Evolutionary conservation across 495 filamentous ascomycete species (phyloP).

Genomic region (Daldinia caldariorum): DNA sequence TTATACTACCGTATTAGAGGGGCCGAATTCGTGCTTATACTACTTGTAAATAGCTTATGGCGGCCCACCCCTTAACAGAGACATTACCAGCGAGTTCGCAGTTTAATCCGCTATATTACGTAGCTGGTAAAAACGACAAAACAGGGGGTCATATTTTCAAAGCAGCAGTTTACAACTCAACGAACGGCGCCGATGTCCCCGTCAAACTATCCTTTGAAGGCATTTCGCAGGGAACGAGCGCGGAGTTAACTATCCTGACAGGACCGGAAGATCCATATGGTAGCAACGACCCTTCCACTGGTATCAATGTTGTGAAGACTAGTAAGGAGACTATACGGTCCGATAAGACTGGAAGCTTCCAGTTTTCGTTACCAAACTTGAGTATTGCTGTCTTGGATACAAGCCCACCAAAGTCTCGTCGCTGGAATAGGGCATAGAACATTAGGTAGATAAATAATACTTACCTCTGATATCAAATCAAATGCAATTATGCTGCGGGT

Average conservation of each 20-base stretch:
- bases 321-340: slow-evolving; percentile 57
- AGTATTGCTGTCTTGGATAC: slow-evolving; percentile 64
- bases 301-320: slow-evolving; percentile 53
- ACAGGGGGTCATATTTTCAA: slow-evolving; percentile 63
- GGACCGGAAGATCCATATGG: slow-evolving; percentile 59
- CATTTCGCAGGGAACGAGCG: slow-evolving; percentile 55
- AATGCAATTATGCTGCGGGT: not conserved
- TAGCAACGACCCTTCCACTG: slow-evolving; percentile 50
- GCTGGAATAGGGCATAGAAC: slow-evolving; percentile 4
- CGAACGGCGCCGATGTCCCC: slow-evolving; percentile 52
- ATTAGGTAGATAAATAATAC: not conserved
- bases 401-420: slow-evolving; percentile 11
- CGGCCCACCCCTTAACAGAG: slow-evolving; percentile 63
- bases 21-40: slow-evolving; percentile 33
- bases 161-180: slow-evolving; percentile 72
- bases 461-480: not conserved
- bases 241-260: slow-evolving; percentile 66
- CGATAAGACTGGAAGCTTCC: slow-evolving; percentile 56
- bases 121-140: slow-evolving; percentile 55
- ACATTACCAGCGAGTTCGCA: slow-evolving; percentile 59
- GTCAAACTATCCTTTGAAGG: slow-evolving; percentile 67
- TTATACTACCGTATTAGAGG: slow-evolving; percentile 37
- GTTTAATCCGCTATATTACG: slow-evolving; percentile 69
- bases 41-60: slow-evolving; percentile 56
- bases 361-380: slow-evolving; percentile 60